These are phyloP conservation scores for Psilocybe azurescens DNA, from an alignment of 768 basidiomycete genomes.

Conservation along the genomic window DNA sequence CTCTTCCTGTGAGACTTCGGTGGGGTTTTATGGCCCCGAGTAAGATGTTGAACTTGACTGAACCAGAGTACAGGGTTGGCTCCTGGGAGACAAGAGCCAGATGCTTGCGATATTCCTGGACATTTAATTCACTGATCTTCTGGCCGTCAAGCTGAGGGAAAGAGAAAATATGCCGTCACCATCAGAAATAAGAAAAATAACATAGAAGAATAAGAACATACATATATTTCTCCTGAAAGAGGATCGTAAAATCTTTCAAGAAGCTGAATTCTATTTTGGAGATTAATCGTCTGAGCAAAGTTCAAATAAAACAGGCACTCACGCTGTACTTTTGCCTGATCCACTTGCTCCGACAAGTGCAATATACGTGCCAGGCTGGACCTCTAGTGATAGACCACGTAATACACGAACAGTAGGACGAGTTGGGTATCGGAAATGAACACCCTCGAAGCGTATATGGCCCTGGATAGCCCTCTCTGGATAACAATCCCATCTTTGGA, in stretches of 20 bases:
- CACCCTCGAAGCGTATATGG: slow-evolving; percentile 77
- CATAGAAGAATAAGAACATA: slow-evolving; percentile 33
- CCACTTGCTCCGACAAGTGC: slow-evolving; percentile 85
- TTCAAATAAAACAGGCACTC: slow-evolving; percentile 27
- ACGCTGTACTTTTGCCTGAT: slow-evolving; percentile 85
- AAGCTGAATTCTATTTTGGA: slow-evolving; percentile 63
- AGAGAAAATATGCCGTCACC: too few species aligned
- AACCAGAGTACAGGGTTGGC: slow-evolving; percentile 87
- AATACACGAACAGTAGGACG: slow-evolving; percentile 84
- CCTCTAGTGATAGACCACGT: slow-evolving; percentile 71
- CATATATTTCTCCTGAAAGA: slow-evolving; percentile 68
- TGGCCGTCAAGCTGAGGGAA: slow-evolving; percentile 66
- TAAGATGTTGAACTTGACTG: slow-evolving; percentile 88
- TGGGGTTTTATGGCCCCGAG: slow-evolving; percentile 82
- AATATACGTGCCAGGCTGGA: slow-evolving; percentile 80
- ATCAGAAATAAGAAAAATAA: not conserved
- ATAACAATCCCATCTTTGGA: slow-evolving; percentile 63
- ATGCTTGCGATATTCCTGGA: slow-evolving; percentile 87
- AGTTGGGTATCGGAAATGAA: slow-evolving; percentile 92
- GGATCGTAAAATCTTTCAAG: slow-evolving; percentile 89
- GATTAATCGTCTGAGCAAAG: not conserved
- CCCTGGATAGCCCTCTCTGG: slow-evolving; percentile 53
- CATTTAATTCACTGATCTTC: slow-evolving; percentile 75
- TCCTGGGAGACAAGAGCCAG: slow-evolving; percentile 93
- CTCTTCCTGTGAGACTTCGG: slow-evolving; percentile 83